Evolutionary conservation across 805 yeast species (phyloP).

Genomic region (Vanderwaltozyma verrucispora): DNA sequence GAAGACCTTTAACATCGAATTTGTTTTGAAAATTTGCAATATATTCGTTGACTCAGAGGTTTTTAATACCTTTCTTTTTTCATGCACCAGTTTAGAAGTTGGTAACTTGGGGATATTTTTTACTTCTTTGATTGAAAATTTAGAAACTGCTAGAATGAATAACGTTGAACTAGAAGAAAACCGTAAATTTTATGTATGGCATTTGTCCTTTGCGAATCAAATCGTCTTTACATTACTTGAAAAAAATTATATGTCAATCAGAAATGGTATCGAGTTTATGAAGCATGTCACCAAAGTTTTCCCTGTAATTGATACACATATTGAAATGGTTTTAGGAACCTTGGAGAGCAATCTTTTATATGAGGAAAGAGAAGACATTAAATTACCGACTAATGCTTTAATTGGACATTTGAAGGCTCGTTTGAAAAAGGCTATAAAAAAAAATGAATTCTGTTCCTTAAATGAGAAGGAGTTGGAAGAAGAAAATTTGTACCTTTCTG

Average conservation of each 20-base stretch:
- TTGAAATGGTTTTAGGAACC: conserved; percentile 38
- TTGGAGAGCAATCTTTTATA: conserved; percentile 38
- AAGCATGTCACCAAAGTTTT: conserved; percentile 52
- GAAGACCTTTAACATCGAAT: conserved; percentile 35
- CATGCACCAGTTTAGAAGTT: conserved; percentile 67
- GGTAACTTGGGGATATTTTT: conserved; percentile 75
- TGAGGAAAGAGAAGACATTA: conserved; percentile 73
- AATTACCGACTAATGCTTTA: conserved; percentile 63
- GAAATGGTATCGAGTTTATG: conserved; percentile 70
- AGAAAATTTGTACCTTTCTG: conserved; percentile 5
- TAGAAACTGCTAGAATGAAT: conserved; percentile 43
- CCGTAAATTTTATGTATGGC: conserved; percentile 42
- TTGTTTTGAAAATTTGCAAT: conserved; percentile 34
- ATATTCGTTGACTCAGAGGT: conserved; percentile 39
- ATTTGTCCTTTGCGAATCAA: conserved; percentile 34
- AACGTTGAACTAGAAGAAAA: too few species aligned
- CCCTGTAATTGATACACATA: conserved; percentile 61
- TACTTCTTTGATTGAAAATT: conserved; percentile 39
- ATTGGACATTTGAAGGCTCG: conserved; percentile 54
- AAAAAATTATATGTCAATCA: conserved; percentile 62
- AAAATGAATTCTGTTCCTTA: conserved; percentile 48
- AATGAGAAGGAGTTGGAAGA: conserved; percentile 12
- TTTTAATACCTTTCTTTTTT: conserved; percentile 49
- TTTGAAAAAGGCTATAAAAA: conserved; percentile 38
- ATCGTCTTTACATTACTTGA: conserved; percentile 14